phyloP scores from a whole-genome alignment of 768 basidiomycete genomes.

The Suillus weaverae region DNA sequence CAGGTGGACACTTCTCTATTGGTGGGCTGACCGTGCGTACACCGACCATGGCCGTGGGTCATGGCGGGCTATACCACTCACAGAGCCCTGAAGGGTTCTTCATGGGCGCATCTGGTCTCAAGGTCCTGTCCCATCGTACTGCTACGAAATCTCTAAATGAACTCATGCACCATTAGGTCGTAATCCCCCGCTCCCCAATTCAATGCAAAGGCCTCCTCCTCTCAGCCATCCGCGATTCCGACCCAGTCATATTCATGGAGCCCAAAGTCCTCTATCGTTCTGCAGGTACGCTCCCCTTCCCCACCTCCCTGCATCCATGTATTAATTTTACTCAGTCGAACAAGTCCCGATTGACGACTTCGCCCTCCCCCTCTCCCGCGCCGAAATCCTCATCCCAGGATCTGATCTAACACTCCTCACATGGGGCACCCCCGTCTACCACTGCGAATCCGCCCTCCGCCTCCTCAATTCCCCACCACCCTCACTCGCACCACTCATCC shows the following conservation, averaged over 20 bases:
- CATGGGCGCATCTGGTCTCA: conserved; percentile 85
- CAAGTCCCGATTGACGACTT: conserved; percentile 92
- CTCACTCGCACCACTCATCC: conserved; percentile 62
- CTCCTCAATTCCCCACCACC: conserved; percentile 68
- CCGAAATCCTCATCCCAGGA: conserved; percentile 73
- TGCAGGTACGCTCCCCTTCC: conserved; percentile 47
- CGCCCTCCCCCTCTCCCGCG: conserved; percentile 76
- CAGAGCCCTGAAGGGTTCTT: conserved; percentile 96
- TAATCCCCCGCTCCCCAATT: conserved; percentile 92
- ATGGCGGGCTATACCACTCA: conserved; percentile 92
- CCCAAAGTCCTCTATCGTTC: conserved; percentile 93
- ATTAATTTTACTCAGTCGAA: conserved; percentile 53
- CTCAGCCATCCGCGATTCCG: conserved; percentile 86
- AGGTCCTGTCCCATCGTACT: conserved; percentile 39
- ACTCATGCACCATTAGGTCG: conserved; percentile 41
- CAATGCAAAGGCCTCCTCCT: conserved; percentile 93
- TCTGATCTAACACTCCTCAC: conserved; percentile 86
- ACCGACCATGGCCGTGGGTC: conserved; percentile 90
- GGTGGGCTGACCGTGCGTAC: conserved; percentile 81
- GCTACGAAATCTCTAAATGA: not conserved
- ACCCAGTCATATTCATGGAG: conserved; percentile 95
- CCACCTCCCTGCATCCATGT: conserved; percentile 2
- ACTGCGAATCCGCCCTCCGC: conserved; percentile 81
- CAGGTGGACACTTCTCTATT: conserved; percentile 80
- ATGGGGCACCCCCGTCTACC: conserved; percentile 93